Percentiles rank a stretch among this genome's conserved stretches.
phyloP scores from a whole-genome alignment of 495 filamentous ascomycete species.

The Symbiotaphrina buchneri region DNA sequence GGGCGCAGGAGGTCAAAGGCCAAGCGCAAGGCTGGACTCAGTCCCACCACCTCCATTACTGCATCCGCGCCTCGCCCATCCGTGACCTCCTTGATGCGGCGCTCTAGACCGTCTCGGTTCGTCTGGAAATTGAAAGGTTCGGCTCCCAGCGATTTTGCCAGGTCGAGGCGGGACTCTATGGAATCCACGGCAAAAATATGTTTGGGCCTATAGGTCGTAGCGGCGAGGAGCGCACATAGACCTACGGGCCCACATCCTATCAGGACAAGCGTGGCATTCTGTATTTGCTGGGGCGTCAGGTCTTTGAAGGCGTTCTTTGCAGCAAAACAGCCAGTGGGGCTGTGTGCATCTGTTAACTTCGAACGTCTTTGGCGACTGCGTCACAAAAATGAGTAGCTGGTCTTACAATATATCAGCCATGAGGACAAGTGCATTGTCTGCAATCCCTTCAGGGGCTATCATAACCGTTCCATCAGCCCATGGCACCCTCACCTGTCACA shows the following conservation, averaged over 20 bases:
- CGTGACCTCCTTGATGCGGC: slow-evolving; percentile 53
- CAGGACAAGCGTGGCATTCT: slow-evolving; percentile 51
- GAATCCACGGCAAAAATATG: slow-evolving; percentile 74
- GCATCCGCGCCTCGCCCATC: slow-evolving; percentile 74
- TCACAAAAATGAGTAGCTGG: slow-evolving; percentile 11
- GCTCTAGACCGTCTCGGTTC: slow-evolving; percentile 41
- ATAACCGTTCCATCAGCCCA: slow-evolving; percentile 66
- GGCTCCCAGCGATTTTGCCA: slow-evolving; percentile 59
- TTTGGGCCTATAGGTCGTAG: slow-evolving; percentile 57
- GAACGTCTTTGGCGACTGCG: background rate
- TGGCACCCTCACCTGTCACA: slow-evolving; percentile 43
- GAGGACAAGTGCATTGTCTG: slow-evolving; percentile 60
- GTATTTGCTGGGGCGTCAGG: slow-evolving; percentile 34
- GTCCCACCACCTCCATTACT: slow-evolving; percentile 79
- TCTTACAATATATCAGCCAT: slow-evolving; percentile 62
- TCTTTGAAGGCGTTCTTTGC: slow-evolving; percentile 61
- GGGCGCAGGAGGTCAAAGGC: slow-evolving; percentile 73
- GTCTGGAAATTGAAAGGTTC: slow-evolving; percentile 66
- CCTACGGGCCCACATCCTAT: slow-evolving; percentile 52
- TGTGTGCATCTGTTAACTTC: slow-evolving; percentile 3
- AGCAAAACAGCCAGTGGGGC: slow-evolving; percentile 76
- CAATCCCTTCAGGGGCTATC: slow-evolving; percentile 51
- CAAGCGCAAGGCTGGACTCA: slow-evolving; percentile 60
- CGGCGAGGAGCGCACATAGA: slow-evolving; percentile 69
- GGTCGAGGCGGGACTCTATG: slow-evolving; percentile 50